These are phyloP conservation scores for Narthecium ossifragum DNA, from an alignment of 106 monocot species.

Conservation along the genomic window DNA sequence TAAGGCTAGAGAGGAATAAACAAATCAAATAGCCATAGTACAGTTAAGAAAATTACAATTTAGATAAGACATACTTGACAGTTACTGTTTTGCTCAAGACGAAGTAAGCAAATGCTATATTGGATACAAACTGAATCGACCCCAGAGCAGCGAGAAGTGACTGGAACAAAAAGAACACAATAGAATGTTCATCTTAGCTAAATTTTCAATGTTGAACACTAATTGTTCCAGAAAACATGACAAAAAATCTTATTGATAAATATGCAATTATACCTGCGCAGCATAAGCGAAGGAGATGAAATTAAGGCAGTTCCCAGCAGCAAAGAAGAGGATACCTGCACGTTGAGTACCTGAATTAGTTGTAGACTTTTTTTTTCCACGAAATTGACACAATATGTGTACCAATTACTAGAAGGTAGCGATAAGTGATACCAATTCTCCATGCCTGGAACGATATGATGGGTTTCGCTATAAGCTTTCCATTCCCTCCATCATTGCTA, in stretches of 20 bases:
- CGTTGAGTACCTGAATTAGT: background rate
- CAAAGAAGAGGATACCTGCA: slow-evolving; percentile 84
- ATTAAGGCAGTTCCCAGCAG: slow-evolving; percentile 87
- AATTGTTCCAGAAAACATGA: background rate
- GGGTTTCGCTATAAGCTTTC: slow-evolving; percentile 59
- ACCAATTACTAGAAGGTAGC: background rate
- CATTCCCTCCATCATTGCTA: slow-evolving; percentile 42
- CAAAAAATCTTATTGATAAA: background rate
- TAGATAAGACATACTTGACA: slow-evolving; percentile 55
- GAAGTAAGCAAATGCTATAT: slow-evolving; percentile 96
- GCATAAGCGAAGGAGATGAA: slow-evolving; percentile 97
- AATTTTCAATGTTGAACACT: background rate
- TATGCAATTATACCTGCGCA: slow-evolving; percentile 61
- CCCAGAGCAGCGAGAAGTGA: slow-evolving; percentile 98
- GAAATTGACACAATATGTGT: background rate
- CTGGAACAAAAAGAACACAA: slow-evolving; percentile 42
- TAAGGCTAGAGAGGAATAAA: no score
- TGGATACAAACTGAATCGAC: slow-evolving; percentile 93
- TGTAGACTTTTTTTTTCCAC: background rate
- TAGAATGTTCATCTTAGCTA: background rate
- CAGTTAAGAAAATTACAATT: no score
- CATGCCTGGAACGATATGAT: slow-evolving; percentile 85
- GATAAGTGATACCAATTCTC: slow-evolving; percentile 72
- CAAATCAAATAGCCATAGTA: no score
- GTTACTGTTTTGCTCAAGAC: slow-evolving; percentile 74